A percentile compares a stretch with the other conserved stretches of the same genome.
Conservation (phyloP, 495 filamentous ascomycete species). For the Amniculicola lignicola region DNA sequence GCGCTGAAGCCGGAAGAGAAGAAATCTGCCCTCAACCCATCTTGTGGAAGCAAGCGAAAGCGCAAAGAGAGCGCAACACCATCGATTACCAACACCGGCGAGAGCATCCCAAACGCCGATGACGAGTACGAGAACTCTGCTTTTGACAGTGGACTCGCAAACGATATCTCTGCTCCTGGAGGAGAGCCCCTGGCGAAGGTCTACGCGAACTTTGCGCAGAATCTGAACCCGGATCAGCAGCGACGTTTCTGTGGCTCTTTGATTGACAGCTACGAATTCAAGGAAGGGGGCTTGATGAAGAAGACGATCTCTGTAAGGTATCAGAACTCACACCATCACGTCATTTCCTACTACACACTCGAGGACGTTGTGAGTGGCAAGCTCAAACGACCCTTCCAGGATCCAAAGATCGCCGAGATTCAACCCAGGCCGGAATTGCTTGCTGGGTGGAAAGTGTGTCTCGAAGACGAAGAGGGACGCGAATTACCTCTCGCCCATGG, state of each 20-base stretch:
- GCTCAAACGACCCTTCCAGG: conserved; percentile 61
- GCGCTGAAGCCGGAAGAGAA: conserved; percentile 85
- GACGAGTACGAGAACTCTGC: conserved; percentile 29
- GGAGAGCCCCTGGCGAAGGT: conserved; percentile 18
- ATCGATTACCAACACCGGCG: conserved; percentile 29
- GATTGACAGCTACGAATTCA: conserved; percentile 84
- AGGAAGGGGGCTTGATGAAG: conserved; percentile 78
- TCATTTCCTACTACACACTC: conserved; percentile 85
- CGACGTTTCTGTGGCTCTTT: conserved; percentile 76
- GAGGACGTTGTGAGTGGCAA: conserved; percentile 64
- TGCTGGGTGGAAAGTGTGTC: conserved; percentile 28
- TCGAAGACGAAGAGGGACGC: conserved; percentile 29
- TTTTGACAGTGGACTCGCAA: conserved; percentile 20
- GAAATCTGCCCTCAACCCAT: conserved; percentile 74
- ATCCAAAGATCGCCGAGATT: conserved; percentile 37
- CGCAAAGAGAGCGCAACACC: conserved; percentile 22
- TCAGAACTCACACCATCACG: conserved; percentile 66
- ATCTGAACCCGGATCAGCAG: conserved; percentile 38
- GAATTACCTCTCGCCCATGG: conserved; percentile 12
- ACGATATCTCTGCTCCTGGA: conserved; percentile 22
- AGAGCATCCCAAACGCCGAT: conserved; percentile 25
- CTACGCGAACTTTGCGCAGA: conserved; percentile 31
- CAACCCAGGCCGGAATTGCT: conserved; percentile 21
- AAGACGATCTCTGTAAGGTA: conserved; percentile 83
- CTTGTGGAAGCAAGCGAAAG: conserved; percentile 27